These are phyloP conservation scores for Epithele typhae DNA, from an alignment of 768 basidiomycete species.

Conservation along the genomic window DNA sequence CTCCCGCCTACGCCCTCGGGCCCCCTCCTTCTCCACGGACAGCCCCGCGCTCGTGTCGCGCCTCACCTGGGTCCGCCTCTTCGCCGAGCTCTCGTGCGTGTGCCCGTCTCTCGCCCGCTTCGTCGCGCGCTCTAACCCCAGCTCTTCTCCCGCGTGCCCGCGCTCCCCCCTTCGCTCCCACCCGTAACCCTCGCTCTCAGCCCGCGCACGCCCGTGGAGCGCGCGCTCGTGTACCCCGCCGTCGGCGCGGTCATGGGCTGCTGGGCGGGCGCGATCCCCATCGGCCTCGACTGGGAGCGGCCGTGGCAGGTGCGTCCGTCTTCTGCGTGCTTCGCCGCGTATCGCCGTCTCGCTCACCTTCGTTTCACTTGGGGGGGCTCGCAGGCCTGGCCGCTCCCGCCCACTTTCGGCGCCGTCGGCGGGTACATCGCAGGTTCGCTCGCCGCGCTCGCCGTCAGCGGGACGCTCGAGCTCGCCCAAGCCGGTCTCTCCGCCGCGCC, in stretches of 20 bases:
- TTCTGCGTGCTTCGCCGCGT: conserved; percentile 24
- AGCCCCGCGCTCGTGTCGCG: conserved; percentile 47
- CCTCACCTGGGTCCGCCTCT: conserved; percentile 73
- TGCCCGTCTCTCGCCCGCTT: conserved; percentile 50
- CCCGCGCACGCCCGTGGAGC: conserved; percentile 63
- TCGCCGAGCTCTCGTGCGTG: conserved; percentile 78
- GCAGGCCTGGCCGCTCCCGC: conserved; percentile 84
- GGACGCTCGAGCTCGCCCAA: conserved; percentile 24
- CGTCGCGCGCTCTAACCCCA: no score
- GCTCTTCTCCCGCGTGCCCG: neutral
- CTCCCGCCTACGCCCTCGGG: conserved; percentile 69
- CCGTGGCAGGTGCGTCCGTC: conserved; percentile 98
- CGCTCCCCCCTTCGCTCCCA: neutral
- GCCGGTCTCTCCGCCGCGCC: conserved; percentile 2
- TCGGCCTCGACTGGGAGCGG: conserved; percentile 94
- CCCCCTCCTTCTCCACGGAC: conserved; percentile 34
- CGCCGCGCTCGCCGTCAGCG: conserved; percentile 44
- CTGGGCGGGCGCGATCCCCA: conserved; percentile 80
- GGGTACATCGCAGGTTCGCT: conserved; percentile 66
- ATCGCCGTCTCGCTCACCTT: conserved; percentile 5
- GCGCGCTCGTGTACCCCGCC: conserved; percentile 75
- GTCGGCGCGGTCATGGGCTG: conserved; percentile 67
- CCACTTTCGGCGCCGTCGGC: conserved; percentile 63
- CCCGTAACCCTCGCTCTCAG: conserved; percentile 32
- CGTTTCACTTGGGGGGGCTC: neutral